Conservation (phyloP, 1,284 basidiomycete species). For the Puccinia hordei region DNA sequence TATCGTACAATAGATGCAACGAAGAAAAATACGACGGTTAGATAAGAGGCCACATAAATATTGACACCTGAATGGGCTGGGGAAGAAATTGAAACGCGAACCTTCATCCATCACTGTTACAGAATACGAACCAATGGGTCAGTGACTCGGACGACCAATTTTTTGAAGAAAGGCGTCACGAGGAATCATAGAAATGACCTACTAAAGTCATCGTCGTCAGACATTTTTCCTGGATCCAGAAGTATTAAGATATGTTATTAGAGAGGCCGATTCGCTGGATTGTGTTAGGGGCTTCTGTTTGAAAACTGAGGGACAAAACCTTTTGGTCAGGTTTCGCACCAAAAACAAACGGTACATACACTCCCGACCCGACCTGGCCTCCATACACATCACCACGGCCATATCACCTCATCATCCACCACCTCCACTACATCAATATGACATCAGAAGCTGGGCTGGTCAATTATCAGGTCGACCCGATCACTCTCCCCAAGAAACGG, state of each 20-base stretch:
- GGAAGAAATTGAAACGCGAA: conserved; percentile 12
- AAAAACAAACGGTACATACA: too few species aligned
- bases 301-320: too few species aligned
- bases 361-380: too few species aligned
- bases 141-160: background rate
- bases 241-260: too few species aligned
- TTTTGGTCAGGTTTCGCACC: too few species aligned
- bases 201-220: conserved; percentile 50
- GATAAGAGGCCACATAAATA: background rate
- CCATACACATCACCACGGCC: too few species aligned
- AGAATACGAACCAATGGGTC: conserved; percentile 6
- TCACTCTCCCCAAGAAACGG: conserved; percentile 18
- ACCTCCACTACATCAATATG: background rate
- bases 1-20: background rate
- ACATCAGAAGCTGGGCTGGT: background rate
- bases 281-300: too few species aligned
- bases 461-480: conserved; percentile 41
- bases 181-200: background rate
- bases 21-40: background rate
- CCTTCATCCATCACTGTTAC: conserved; percentile 50
- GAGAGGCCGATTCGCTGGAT: too few species aligned
- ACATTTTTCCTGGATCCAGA: conserved; percentile 41
- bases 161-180: too few species aligned
- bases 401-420: too few species aligned
- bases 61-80: background rate